Evolutionary conservation across 1,284 basidiomycete species (phyloP), one percentile per base, ranked within the genome.

Genomic region (Phlebopus sp.): DNA sequence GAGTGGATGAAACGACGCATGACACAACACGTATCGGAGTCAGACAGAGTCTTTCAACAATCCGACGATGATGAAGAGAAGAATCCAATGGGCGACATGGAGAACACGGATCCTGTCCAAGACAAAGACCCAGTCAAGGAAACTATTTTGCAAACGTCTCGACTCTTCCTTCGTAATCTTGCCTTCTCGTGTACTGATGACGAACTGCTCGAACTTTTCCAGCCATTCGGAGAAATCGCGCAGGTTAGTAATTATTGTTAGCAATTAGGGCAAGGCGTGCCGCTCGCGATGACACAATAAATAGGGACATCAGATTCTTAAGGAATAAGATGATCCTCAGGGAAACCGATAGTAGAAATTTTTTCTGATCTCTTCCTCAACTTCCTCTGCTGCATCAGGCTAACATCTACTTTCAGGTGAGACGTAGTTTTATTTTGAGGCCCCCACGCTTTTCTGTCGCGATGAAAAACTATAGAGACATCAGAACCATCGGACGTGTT

Each of bases 151-250:
- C 78, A 81, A 49, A 93, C 91, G 0, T 81, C 83, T 0, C 83
- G 96, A 1, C 72, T 98, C 4, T 98, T 98, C 63, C 73, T 98
- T 5, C 90, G 96, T 11, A 99, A 98, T 64, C 69, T 98, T 15
- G 78, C 94, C 0, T 98, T 92, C 62, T 79, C 87, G 0, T 90
- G 90, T 49, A 87, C 85, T 1, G 80, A 89, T 29, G 71, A 77
- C 3, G 92, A 97, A 44, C 67, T 98, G 2, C 64, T 69, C 6
- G 72, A 77, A n/a, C 74, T 85, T 5, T 94, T 96, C 64, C 67
- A 70, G 8, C 71, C 77, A 0, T 92, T 80, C 64, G 95, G 94
- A 7, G 72, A 79, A 37, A 66, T 97, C 37, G 77, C 77, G 44
- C 84, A 92, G 80, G 86, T 88, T 52, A 73, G 78, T 39, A 35